Evolutionary conservation across 2,329 filamentous ascomycete genomes (phyloP).

Genomic region (Curvularia sp.): DNA sequence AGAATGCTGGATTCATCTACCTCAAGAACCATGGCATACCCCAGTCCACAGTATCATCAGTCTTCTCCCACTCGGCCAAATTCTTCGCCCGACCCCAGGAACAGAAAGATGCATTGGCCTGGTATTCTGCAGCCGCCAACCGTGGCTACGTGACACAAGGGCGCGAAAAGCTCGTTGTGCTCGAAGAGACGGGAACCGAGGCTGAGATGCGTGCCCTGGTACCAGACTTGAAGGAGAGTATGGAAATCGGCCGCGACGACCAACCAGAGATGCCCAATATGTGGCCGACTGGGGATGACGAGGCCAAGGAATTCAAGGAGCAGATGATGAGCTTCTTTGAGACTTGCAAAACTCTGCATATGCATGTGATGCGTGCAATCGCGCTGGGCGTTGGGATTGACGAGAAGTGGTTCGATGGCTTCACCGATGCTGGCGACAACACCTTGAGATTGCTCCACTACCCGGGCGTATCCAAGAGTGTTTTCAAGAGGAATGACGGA

Average conservation of each 20-base stretch:
- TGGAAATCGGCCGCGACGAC: constrained; percentile 68
- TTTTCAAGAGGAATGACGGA: constrained; percentile 70
- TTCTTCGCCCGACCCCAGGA: constrained; percentile 50
- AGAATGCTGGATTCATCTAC: constrained; percentile 88
- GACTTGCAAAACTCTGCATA: constrained; percentile 76
- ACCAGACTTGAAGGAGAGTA: constrained; percentile 62
- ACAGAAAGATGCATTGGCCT: constrained; percentile 50
- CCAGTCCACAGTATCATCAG: constrained; percentile 61
- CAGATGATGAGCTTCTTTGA: constrained; percentile 77
- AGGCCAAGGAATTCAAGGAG: constrained; percentile 68
- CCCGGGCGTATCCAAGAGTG: constrained; percentile 68
- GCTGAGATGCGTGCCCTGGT: constrained; percentile 44
- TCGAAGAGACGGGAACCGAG: constrained; percentile 47
- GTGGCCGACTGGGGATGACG: constrained; percentile 70
- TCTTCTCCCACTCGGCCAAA: constrained; percentile 61
- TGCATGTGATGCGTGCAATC: constrained; percentile 82
- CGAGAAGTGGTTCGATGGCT: constrained; percentile 76
- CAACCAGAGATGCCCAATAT: constrained; percentile 72
- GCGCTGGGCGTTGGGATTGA: constrained; percentile 80
- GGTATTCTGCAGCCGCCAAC: constrained; percentile 57
- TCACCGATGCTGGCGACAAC: constrained; percentile 63
- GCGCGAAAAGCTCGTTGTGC: constrained; percentile 50
- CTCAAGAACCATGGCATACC: constrained; percentile 79
- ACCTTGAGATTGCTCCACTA: constrained; percentile 77
- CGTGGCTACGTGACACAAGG: constrained; percentile 57